These are phyloP conservation scores for Saxispiralis lemnorum DNA, from an alignment of 495 filamentous ascomycete genomes.

Conservation along the genomic window DNA sequence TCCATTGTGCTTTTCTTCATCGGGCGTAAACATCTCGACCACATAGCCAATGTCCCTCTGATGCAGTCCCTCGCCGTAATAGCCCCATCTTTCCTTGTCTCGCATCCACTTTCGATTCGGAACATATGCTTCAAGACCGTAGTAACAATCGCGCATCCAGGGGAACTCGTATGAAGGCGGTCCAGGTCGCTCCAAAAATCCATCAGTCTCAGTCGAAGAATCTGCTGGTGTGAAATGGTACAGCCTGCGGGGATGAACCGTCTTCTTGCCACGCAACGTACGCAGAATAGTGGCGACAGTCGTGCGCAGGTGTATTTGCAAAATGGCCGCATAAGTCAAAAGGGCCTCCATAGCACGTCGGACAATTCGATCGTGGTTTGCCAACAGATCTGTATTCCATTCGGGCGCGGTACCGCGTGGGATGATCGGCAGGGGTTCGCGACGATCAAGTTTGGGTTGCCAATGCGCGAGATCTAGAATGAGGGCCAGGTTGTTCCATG, in stretches of 20 bases:
- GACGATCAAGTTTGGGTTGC: conserved; percentile 32
- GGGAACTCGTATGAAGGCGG: conserved; percentile 33
- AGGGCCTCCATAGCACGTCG: conserved; percentile 25
- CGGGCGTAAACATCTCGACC: conserved; percentile 5
- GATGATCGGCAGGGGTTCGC: conserved; percentile 34
- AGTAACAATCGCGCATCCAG: conserved; percentile 36
- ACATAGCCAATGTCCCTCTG: conserved; percentile 13
- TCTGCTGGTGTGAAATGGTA: conserved; percentile 33
- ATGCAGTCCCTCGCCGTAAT: conserved; percentile 13
- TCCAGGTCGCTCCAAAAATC: conserved; percentile 30
- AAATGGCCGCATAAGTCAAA: conserved; percentile 29
- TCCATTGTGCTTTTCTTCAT: no score
- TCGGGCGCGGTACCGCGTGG: conserved; percentile 25
- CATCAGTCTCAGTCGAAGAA: conserved; percentile 26
- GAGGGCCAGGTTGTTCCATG: conserved; percentile 35
- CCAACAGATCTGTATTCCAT: conserved; percentile 32
- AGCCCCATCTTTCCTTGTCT: conserved; percentile 12
- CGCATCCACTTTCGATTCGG: conserved; percentile 15
- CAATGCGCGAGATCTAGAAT: conserved; percentile 37
- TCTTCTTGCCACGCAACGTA: conserved; percentile 30
- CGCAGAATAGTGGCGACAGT: conserved; percentile 33
- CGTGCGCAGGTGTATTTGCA: conserved; percentile 34
- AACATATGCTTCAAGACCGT: conserved; percentile 28
- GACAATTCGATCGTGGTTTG: conserved; percentile 25
- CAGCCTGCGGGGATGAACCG: conserved; percentile 17